phyloP scores from a whole-genome alignment of 352 stramenopile species.

The Globisporangium uncinulatum region DNA sequence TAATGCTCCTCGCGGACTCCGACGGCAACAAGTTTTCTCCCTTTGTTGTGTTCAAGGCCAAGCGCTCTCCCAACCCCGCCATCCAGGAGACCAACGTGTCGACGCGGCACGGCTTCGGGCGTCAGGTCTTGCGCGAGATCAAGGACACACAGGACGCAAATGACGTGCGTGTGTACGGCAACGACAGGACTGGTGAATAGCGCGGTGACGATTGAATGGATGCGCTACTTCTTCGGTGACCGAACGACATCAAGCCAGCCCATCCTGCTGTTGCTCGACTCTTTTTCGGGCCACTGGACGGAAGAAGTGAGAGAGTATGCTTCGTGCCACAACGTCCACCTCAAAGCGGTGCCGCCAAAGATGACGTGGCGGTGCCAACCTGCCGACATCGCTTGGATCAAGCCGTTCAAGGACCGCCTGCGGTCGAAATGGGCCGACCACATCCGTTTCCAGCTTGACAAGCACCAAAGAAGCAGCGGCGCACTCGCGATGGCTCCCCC shows the following conservation, averaged over 20 bases:
- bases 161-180: conserved; percentile 16
- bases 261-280: conserved; percentile 23
- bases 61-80: background rate
- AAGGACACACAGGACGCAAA: conserved; percentile 2
- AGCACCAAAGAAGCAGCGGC: background rate
- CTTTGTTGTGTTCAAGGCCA: background rate
- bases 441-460: background rate
- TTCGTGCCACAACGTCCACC: conserved; percentile 14
- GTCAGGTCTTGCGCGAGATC: too few species aligned
- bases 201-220: conserved; percentile 14
- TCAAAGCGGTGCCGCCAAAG: conserved; percentile 17
- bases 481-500: conserved; percentile 1
- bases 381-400: conserved; percentile 20
- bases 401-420: conserved; percentile 10
- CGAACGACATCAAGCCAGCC: conserved; percentile 3
- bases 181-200: conserved; percentile 22
- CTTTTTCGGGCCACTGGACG: conserved; percentile 26
- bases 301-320: conserved; percentile 16
- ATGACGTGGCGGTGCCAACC: conserved; percentile 18
- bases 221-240: conserved; percentile 16
- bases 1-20: background rate
- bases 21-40: conserved; percentile 1
- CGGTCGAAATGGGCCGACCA: background rate
- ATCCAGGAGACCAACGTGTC: too few species aligned
- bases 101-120: conserved; percentile 20